These are phyloP conservation scores for Chrysanthemum makinoi DNA, from an alignment of 129 eudicot genomes.

Conservation along the genomic window DNA sequence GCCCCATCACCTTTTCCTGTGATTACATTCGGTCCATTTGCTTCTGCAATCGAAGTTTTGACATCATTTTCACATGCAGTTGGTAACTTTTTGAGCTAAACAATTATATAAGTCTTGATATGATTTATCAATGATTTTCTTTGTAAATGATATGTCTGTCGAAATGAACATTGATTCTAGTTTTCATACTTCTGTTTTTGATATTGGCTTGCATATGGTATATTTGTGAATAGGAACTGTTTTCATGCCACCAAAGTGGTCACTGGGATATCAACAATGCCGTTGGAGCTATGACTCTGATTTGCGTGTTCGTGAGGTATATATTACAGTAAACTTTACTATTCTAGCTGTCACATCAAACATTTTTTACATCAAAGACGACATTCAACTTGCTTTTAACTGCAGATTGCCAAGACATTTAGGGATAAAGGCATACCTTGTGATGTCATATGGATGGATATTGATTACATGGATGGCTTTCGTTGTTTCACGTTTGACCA, in stretches of 20 bases:
- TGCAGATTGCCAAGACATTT: constrained; percentile 84
- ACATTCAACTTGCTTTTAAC: neutral
- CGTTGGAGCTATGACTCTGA: constrained; percentile 94
- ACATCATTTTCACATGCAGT: constrained; percentile 65
- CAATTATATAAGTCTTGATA: neutral
- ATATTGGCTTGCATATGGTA: neutral
- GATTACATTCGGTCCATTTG: constrained; percentile 85
- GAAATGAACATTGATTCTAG: no score
- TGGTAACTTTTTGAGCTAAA: constrained; percentile 49
- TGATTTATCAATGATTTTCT: no score
- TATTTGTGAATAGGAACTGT: constrained; percentile 58
- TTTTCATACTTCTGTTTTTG: no score
- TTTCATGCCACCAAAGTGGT: constrained; percentile 97
- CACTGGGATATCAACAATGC: constrained; percentile 92
- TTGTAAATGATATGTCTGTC: no score
- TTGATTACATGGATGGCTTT: constrained; percentile 93
- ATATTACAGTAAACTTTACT: constrained; percentile 14
- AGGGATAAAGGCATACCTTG: constrained; percentile 84
- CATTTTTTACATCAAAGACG: no score
- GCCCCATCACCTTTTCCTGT: constrained; percentile 63
- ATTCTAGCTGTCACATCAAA: neutral
- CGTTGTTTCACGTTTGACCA: constrained; percentile 89
- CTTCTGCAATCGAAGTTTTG: constrained; percentile 70
- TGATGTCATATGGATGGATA: constrained; percentile 98
- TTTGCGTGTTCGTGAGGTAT: constrained; percentile 84